Base-by-base conservation (phyloP, 345 rosid genomes). In the Salix viminalis region DNA sequence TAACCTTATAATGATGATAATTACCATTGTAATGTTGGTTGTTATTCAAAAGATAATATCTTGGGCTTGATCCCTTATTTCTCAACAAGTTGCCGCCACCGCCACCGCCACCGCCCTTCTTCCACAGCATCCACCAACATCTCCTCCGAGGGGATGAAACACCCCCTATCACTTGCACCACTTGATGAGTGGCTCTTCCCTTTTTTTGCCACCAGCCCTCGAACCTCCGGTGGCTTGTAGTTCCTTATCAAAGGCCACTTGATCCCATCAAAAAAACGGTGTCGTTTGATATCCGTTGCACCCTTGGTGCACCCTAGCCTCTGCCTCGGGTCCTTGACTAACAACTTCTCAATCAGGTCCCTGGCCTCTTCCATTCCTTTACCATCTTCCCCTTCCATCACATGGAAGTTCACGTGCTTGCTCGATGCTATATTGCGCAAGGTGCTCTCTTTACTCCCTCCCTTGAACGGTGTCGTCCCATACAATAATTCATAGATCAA, bases 291-390 rank as follows among this genome's bases (percentile, higher is more conserved):
- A 72, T 96, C 96, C 23, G 98, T 92, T 2, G 99, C 84, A 2
- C 99, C 99, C 5, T 96, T 90, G 73, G 79, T 87, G 65, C 94
- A 90, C 71, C 99, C 99, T 73, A 93, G 87, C 18, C 99, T 83
- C 48, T 48, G 75, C 1, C 70, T 72, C 39, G 98, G 99, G 32
- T 96, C 94, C 77, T 93, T 96, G 85, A 76, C 84, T 70, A 96
- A 80, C 81, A 96, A 72, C 34, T 91, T 82, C 23, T 93, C 82
- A 0, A 96, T 91, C 68, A 96, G 79, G 71, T 90, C 90, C 23
- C 91, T 89, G 30, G 96, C 99, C 83, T 90, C 92, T 30, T 58
- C 64, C 84, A 91, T 97, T 18, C 73, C 74, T 71, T 81, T 42
- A 16, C 90, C 37, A 5, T 5, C 82, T 8, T 81, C 79, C 8